A percentile compares a stretch with the other conserved stretches of the same genome.
Conservation (phyloP, 495 filamentous ascomycete species). For the Podospora anserina region DNA sequence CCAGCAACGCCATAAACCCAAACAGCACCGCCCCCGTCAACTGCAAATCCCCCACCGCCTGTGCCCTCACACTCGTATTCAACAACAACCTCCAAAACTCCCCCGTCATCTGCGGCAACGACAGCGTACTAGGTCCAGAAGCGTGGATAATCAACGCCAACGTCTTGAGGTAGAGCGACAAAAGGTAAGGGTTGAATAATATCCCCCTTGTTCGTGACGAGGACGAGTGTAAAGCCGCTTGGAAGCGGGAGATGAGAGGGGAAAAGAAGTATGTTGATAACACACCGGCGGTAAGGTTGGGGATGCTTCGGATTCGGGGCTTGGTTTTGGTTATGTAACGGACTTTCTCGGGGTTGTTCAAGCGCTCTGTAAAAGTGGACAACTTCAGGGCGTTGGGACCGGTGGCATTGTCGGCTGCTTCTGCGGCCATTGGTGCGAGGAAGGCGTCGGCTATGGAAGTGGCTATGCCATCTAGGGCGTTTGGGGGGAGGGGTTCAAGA, state of each 20-base stretch:
- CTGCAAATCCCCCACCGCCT: constrained; percentile 52
- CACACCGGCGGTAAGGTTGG: constrained; percentile 72
- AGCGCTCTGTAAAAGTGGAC: constrained; percentile 44
- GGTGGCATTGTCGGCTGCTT: constrained; percentile 64
- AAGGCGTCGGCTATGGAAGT: constrained; percentile 62
- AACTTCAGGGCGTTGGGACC: constrained; percentile 85
- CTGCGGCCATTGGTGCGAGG: constrained; percentile 73
- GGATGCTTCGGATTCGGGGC: constrained; percentile 61
- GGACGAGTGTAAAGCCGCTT: constrained; percentile 46
- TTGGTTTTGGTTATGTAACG: constrained; percentile 28
- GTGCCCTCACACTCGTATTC: constrained; percentile 35
- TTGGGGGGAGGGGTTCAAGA: constrained; percentile 49
- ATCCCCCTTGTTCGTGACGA: constrained; percentile 43
- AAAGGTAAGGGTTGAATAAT: constrained; percentile 58
- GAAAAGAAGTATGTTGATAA: constrained; percentile 78
- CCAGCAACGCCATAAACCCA: constrained; percentile 73
- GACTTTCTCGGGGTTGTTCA: constrained; percentile 27
- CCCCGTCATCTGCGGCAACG: constrained; percentile 63
- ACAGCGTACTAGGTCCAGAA: constrained; percentile 57
- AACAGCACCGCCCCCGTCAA: constrained; percentile 75
- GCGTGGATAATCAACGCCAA: constrained; percentile 64
- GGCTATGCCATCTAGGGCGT: constrained; percentile 60
- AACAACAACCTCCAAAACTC: constrained; percentile 69
- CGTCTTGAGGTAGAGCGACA: constrained; percentile 62
- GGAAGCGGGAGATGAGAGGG: constrained; percentile 62